phyloP scores from a whole-genome alignment of 352 stramenopile genomes.

The Phytopythium helicoides region DNA sequence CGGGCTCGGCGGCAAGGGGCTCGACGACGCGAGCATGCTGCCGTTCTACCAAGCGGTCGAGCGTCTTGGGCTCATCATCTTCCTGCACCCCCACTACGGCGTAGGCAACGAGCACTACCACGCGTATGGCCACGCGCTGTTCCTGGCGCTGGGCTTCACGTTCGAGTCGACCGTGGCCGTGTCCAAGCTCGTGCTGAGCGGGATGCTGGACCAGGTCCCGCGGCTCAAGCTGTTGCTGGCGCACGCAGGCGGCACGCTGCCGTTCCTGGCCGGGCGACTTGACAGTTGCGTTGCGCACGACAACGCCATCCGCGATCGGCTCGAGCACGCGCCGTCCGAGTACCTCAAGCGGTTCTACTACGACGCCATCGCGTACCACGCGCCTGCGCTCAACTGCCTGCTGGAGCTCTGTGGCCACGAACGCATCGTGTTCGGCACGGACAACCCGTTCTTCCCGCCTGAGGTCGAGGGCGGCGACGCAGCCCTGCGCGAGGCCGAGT shows the following conservation, averaged over 20 bases:
- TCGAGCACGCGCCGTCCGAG: slow-evolving; percentile 40
- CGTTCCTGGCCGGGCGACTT: slow-evolving; percentile 55
- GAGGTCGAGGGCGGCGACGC: slow-evolving; percentile 6
- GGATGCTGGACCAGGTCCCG: slow-evolving; percentile 46
- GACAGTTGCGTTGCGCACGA: slow-evolving; percentile 66
- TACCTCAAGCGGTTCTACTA: slow-evolving; percentile 68
- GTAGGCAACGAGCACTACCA: slow-evolving; percentile 58
- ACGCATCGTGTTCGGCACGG: slow-evolving; percentile 59
- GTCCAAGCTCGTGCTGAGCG: slow-evolving; percentile 55
- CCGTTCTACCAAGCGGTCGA: slow-evolving; percentile 48
- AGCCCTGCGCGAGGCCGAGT: slow-evolving; percentile 26
- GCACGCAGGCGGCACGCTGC: slow-evolving; percentile 58
- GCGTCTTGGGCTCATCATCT: slow-evolving; percentile 41
- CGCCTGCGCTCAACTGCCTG: slow-evolving; percentile 48
- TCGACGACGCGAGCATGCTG: slow-evolving; percentile 58
- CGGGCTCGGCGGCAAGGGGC: slow-evolving; percentile 47
- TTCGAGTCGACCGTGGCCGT: slow-evolving; percentile 69
- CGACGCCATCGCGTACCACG: slow-evolving; percentile 56
- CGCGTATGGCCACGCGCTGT: slow-evolving; percentile 54
- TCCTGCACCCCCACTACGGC: slow-evolving; percentile 69
- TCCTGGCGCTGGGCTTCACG: slow-evolving; percentile 60
- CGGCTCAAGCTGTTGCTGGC: slow-evolving; percentile 46
- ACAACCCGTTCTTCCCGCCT: slow-evolving; percentile 69
- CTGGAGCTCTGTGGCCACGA: slow-evolving; percentile 50
- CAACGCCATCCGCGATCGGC: slow-evolving; percentile 25